phyloP scores from a whole-genome alignment of 1,284 basidiomycete species.

The Tausonia pullulans region DNA sequence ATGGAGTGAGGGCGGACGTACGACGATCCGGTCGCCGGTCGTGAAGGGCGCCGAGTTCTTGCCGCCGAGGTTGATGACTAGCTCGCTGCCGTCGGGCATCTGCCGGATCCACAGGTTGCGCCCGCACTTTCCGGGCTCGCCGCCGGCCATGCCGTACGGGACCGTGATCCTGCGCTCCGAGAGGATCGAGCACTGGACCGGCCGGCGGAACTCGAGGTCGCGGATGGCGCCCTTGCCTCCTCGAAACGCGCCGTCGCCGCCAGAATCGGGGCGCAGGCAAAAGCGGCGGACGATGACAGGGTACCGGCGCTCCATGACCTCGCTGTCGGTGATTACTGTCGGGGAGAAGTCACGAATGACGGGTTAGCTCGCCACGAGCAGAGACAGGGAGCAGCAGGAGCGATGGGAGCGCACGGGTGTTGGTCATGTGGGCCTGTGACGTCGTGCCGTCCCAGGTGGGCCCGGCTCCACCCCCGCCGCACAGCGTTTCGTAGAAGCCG shows the following conservation, averaged over 20 bases:
- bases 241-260: slow-evolving; percentile 60
- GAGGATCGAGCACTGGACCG: slow-evolving; percentile 4
- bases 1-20: no score
- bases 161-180: slow-evolving; percentile 68
- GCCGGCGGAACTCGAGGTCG: slow-evolving; percentile 50
- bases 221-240: slow-evolving; percentile 83
- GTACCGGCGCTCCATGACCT: slow-evolving; percentile 77
- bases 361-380: no score
- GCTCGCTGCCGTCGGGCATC: no score
- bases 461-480: slow-evolving; percentile 85
- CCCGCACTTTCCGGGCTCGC: slow-evolving; percentile 27
- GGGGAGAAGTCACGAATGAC: no score
- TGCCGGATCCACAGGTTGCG: no score
- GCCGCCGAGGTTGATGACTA: no score
- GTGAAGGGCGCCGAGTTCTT: no score
- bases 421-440: slow-evolving; percentile 80
- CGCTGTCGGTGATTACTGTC: slow-evolving; percentile 59
- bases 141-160: slow-evolving; percentile 84
- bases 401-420: slow-evolving; percentile 45
- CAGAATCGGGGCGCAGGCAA: slow-evolving; percentile 62
- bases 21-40: no score
- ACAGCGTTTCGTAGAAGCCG: slow-evolving; percentile 94
- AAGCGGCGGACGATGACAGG: slow-evolving; percentile 76
- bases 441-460: slow-evolving; percentile 78
- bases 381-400: no score